Evolutionary conservation across 2,329 filamentous ascomycete species (phyloP), one percentile per base, ranked within the genome.

Genomic region (Huntiella abstrusa): DNA sequence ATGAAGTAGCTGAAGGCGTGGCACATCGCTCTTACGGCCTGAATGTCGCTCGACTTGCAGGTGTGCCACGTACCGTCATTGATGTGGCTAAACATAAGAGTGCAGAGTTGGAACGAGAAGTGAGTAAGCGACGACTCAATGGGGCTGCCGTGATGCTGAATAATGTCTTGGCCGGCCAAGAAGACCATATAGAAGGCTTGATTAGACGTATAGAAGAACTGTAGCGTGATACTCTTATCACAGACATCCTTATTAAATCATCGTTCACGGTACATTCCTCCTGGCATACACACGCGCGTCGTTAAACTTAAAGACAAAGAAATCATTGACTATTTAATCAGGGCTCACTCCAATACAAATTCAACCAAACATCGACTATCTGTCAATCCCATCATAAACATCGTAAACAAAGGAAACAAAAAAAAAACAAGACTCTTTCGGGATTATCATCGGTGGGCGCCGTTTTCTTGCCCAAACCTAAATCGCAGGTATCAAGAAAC

Each of bases 11-110:
- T 1, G 83, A 91, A 52, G 91, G 91, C 8, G 83, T 93, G 8
- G 88, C 91, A 6, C 87, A 96, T 66, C 73, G 91, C 4, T 92
- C 83, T 13, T 98, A 98, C 59, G 91, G 92, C 1, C 59, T 98
- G 48, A 96, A 96, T 59, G 91, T 96, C 16, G 91, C 91, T 11
- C 70, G 83, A 40, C 63, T 98, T 45, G 91, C 91, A 2, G 79
- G 79, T 44, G 72, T 98, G 37, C 86, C 88, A 0, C 71, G 72
- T 49, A 68, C 73, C 47, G 74, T 96, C 13, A 67, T 96, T 33
- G 82, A 87, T 19, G 68, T 85, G 17, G 91, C 91, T 2, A 75
- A 73, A n/a, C 64, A 67, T 41, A 91, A 92, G 63, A 92, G 84
- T 50, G 67, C 66, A 35, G 77, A 88, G 60, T 64, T 98, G 60